Evolutionary conservation across 768 basidiomycete genomes (phyloP).

Genomic region (Suillus subaureus): DNA sequence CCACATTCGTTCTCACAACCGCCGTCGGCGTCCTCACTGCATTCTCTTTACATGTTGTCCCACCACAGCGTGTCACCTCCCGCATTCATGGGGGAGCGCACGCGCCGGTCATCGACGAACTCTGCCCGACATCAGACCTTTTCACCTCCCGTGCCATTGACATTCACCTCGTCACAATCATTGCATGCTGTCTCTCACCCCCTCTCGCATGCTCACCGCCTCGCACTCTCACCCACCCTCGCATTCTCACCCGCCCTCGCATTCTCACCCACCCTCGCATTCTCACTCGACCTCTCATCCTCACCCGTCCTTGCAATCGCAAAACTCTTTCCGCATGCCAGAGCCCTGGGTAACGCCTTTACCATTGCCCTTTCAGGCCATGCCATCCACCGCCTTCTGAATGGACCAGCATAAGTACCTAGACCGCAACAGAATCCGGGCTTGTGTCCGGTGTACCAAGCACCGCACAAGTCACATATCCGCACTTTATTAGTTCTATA

Average conservation of each 20-base stretch:
- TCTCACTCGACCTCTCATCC: not conserved
- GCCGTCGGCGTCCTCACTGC: not conserved
- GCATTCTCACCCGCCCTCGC: not conserved
- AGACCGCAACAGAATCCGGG: not conserved
- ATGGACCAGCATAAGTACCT: not conserved
- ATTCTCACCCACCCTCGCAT: slow-evolving; percentile 2
- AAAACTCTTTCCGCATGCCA: slow-evolving; percentile 25
- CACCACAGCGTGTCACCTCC: not conserved
- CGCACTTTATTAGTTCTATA: not conserved
- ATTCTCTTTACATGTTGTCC: not conserved
- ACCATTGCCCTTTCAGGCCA: slow-evolving; percentile 2
- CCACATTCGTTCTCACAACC: slow-evolving; percentile 4
- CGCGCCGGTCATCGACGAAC: slow-evolving; percentile 17
- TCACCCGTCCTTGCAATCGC: not conserved
- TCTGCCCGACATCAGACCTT: slow-evolving; percentile 5
- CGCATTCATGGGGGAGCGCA: slow-evolving; percentile 8
- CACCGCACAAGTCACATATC: not conserved
- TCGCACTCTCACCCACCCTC: not conserved
- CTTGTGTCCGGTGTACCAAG: no score
- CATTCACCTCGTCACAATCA: slow-evolving; percentile 5
- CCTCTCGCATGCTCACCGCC: not conserved
- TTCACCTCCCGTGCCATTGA: not conserved
- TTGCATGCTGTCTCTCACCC: not conserved
- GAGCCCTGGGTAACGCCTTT: slow-evolving; percentile 25
- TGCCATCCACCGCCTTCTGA: slow-evolving; percentile 17